phyloP scores from a whole-genome alignment of 768 basidiomycete species.

The Suillus plorans region DNA sequence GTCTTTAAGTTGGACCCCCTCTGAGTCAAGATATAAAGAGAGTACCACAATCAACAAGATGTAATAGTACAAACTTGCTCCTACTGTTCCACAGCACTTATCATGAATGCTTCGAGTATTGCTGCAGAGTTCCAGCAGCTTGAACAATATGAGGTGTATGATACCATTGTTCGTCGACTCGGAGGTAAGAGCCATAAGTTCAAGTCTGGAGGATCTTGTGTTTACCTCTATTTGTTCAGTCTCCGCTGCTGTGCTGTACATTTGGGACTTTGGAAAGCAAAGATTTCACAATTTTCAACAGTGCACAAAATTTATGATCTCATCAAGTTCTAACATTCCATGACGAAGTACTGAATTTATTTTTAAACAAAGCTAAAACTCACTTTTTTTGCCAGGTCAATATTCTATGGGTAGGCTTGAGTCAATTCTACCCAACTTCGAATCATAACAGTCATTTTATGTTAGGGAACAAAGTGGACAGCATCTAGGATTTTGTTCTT shows the following conservation, averaged over 20 bases:
- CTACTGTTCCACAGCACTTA: not conserved
- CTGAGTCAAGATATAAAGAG: not conserved
- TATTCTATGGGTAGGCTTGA: conserved; percentile 6
- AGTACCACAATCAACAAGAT: not conserved
- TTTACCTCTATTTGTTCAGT: not conserved
- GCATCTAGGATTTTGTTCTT: conserved; percentile 3
- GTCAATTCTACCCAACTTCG: not conserved
- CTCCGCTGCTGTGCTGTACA: not conserved
- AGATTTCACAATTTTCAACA: not conserved
- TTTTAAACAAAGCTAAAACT: not conserved
- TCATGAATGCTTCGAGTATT: not conserved
- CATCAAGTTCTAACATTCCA: conserved; percentile 4
- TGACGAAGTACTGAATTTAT: not conserved
- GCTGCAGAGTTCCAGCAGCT: conserved; percentile 1
- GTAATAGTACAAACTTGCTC: not conserved
- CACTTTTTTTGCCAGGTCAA: not conserved
- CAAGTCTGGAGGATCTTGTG: too few species aligned
- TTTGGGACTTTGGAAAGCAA: conserved; percentile 3
- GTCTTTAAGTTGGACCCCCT: too few species aligned
- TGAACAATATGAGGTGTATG: not conserved
- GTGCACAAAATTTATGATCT: not conserved
- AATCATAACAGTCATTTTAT: not conserved
- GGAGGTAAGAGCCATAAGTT: not conserved
- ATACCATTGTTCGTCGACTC: not conserved
- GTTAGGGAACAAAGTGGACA: not conserved